Evolutionary conservation across 2,329 filamentous ascomycete genomes (phyloP), one percentile per base, ranked within the genome.

Genomic region (Diaporthe ampelina): DNA sequence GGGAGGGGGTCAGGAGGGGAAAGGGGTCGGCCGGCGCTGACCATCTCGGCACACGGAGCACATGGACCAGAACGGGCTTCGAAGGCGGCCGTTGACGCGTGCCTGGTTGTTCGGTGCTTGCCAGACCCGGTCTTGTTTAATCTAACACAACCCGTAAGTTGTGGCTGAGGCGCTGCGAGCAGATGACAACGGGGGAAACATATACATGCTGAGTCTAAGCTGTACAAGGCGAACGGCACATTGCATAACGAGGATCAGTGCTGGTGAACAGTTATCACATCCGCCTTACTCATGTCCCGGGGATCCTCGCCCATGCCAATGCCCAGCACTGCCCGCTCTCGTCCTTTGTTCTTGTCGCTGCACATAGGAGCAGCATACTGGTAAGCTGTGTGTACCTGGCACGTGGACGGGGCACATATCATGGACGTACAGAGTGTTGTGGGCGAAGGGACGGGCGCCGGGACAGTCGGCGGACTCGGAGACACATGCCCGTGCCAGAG

Each of bases 11-110:
- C n/a, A 54, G 48, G 48, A 26, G 32, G 48, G 63, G 48, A 50
- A 37, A 35, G 48, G 63, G 48, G 63, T 37, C 63, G 63, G 63
- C 63, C 63, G 63, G 63, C 37, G 63, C 40, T 68, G 63, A 68
- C 29, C n/a, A 68, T 54, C 48, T 54, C 63, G 63, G 63, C 63
- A 54, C 29, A 40, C 63, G 63, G 63, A 67, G 63, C 37, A 52
- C 45, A 54, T 54, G 63, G 63, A 68, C 63, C 63, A 68, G 32
- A 68, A 68, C 32, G 63, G 63, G 48, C 9, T 54, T 52, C n/a
- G 63, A 68, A 10, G 63, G 63, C 45, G 48, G 63, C 48, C 63
- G 29, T 68, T 54, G 45, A 24, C 40, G 63, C 63, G 63, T 54
- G 48, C 63, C 63, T 26, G 24, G 48, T 13, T 26, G 52, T 68